These are phyloP conservation scores for Phytophthora cryptogea DNA, from an alignment of 352 stramenopile genomes.

Conservation along the genomic window DNA sequence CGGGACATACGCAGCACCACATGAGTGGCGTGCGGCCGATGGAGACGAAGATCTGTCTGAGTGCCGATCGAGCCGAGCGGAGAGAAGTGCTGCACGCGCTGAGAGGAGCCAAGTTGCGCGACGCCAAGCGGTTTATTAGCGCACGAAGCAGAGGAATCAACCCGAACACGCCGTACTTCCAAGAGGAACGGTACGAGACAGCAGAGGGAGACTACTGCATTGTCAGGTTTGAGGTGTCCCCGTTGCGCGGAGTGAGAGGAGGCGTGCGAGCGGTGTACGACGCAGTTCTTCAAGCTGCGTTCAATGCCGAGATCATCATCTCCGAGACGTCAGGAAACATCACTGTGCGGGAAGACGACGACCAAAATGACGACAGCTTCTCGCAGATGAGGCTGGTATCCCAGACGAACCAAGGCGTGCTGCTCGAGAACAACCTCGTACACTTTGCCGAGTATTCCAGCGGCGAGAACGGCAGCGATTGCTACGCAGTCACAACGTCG, in stretches of 20 bases:
- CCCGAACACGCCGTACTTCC: slow-evolving; percentile 29
- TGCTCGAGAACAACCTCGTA: slow-evolving; percentile 42
- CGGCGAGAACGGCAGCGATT: slow-evolving; percentile 15
- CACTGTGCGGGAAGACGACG: slow-evolving; percentile 70
- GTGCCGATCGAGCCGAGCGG: slow-evolving; percentile 31
- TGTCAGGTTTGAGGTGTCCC: slow-evolving; percentile 46
- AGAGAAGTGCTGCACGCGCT: slow-evolving; percentile 26
- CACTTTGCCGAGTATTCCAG: slow-evolving; percentile 34
- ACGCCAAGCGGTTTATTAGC: slow-evolving; percentile 35
- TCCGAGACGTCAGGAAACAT: slow-evolving; percentile 65
- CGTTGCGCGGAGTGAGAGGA: slow-evolving; percentile 38
- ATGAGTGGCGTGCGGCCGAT: slow-evolving; percentile 28
- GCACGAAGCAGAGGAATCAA: slow-evolving; percentile 34
- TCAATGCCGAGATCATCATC: slow-evolving; percentile 68
- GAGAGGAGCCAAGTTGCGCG: slow-evolving; percentile 28
- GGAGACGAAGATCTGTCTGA: slow-evolving; percentile 37
- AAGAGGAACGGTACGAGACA: slow-evolving; percentile 50
- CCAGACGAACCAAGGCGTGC: slow-evolving; percentile 26
- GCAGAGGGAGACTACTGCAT: slow-evolving; percentile 46
- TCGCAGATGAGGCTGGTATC: slow-evolving; percentile 54
- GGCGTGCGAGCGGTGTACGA: slow-evolving; percentile 55
- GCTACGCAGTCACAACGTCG: slow-evolving; percentile 36
- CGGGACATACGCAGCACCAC: slow-evolving; percentile 32
- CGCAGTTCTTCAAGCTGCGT: slow-evolving; percentile 45
- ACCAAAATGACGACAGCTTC: slow-evolving; percentile 44